Conservation (phyloP, 192 early-diverging fungal genomes). For the Phlyctochytrium arcticum region DNA sequence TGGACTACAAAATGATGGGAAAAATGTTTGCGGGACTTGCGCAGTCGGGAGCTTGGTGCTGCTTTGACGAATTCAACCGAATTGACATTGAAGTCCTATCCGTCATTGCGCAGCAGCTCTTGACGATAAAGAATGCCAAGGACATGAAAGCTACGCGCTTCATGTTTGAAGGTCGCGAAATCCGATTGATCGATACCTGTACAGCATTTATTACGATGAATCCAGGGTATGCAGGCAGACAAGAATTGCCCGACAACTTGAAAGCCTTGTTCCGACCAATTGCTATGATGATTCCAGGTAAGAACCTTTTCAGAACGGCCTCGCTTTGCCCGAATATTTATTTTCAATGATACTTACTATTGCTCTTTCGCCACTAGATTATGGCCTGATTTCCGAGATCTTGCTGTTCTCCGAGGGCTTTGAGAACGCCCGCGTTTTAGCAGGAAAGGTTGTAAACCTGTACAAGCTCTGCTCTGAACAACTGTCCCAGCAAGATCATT, state of each 20-base stretch:
- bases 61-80: slow-evolving; percentile 64
- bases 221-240: slow-evolving; percentile 57
- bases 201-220: slow-evolving; percentile 61
- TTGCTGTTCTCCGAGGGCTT: slow-evolving; percentile 64
- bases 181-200: slow-evolving; percentile 59
- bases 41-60: slow-evolving; percentile 61
- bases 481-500: slow-evolving; percentile 63
- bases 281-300: slow-evolving; percentile 62
- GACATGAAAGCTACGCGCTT: slow-evolving; percentile 52
- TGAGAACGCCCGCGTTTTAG: slow-evolving; percentile 52
- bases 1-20: slow-evolving; percentile 69
- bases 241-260: slow-evolving; percentile 58
- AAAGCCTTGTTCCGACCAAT: slow-evolving; percentile 61
- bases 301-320: not conserved
- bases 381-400: slow-evolving; percentile 62
- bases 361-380: slow-evolving; percentile 28
- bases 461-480: slow-evolving; percentile 64
- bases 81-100: slow-evolving; percentile 62
- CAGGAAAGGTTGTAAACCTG: slow-evolving; percentile 60
- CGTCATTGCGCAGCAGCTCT: slow-evolving; percentile 59
- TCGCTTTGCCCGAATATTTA: not conserved
- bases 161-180: slow-evolving; percentile 59
- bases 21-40: slow-evolving; percentile 63
- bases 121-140: slow-evolving; percentile 60
- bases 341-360: not conserved